Evolutionary conservation across 2,329 filamentous ascomycete genomes (phyloP), one percentile per base, ranked within the genome.

Genomic region (Zelopaecilomyces penicillatus): DNA sequence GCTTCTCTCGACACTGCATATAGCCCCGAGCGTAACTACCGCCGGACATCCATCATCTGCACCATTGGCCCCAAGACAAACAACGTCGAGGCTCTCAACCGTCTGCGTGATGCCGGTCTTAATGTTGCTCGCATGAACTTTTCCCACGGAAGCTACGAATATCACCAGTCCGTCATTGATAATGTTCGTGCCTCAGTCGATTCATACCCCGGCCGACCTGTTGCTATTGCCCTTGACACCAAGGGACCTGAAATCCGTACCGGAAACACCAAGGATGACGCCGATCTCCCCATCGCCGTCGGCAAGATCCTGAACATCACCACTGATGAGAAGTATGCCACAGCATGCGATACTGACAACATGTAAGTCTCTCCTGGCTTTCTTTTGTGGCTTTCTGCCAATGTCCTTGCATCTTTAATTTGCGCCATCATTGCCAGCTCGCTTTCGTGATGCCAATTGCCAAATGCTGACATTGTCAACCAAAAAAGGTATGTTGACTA

Each of bases 121-220:
- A 97, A 97, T 72, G 89, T 98, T 57, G 93, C 97, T 57, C 91
- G 93, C 74, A 98, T 98, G 93, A 98, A 98, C 85, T 97, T 97
- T 68, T 95, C 66, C 86, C 89, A 69, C 53, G 66, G 66, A 49
- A 65, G 64, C 56, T 93, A 97, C 70, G 90, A 90, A 73, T 98
- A 96, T 75, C 90, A 95, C 74, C 88, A 97, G 78, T 91, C 88
- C 52, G 93, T 98, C 65, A 96, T 98, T 63, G 88, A 98, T 76
- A 83, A 98, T 73, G 80, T 91, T 57, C 87, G 89, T 63, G 78
- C 85, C 64, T 93, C 93, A 54, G 90, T 95, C 74, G 80, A 76
- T 63, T 66, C 73, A 48, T 80, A 89, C 69, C 61, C 75, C 29
- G 93, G 93, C 55, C 87, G 93, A 54, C 93, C 90, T 57, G 74